These are phyloP conservation scores for Boletus rubescentipes DNA, from an alignment of 768 basidiomycete genomes.

Conservation along the genomic window DNA sequence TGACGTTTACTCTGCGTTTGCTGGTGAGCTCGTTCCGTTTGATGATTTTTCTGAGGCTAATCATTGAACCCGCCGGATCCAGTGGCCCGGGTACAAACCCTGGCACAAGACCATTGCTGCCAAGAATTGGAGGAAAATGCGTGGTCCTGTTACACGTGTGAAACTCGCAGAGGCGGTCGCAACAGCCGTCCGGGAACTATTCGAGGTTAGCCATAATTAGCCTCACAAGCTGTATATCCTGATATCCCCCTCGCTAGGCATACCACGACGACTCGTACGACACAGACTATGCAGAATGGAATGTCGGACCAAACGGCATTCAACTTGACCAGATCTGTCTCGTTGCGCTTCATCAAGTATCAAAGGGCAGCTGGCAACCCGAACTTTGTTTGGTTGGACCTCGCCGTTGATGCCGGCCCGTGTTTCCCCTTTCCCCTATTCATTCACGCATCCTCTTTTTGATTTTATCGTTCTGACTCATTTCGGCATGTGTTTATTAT, in stretches of 20 bases:
- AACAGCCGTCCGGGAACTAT: conserved; percentile 65
- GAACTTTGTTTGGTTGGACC: conserved; percentile 51
- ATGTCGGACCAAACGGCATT: conserved; percentile 25
- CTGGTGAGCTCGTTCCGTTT: conserved; percentile 45
- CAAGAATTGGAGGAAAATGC: conserved; percentile 69
- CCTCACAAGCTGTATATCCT: conserved; percentile 2
- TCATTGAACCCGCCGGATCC: neutral
- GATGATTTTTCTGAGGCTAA: neutral
- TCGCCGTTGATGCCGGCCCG: conserved; percentile 9
- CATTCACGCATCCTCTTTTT: neutral
- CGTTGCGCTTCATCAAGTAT: conserved; percentile 75
- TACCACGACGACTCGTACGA: conserved; percentile 11
- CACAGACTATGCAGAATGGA: conserved; percentile 17
- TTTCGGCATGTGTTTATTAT: neutral
- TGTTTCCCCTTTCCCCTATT: neutral
- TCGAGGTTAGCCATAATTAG: conserved; percentile 40
- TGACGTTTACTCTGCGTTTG: conserved; percentile 73
- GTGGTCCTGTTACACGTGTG: conserved; percentile 68
- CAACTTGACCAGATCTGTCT: conserved; percentile 42
- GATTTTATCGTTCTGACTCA: neutral
- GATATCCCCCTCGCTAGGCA: conserved; percentile 14
- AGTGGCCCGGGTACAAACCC: conserved; percentile 80
- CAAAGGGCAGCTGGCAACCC: conserved; percentile 79
- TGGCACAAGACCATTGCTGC: conserved; percentile 79
- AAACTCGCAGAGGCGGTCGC: conserved; percentile 77